Percentiles rank a stretch among this genome's conserved stretches.
Conservation (phyloP, 352 stramenopile species). For the Phytophthora uliginosa region DNA sequence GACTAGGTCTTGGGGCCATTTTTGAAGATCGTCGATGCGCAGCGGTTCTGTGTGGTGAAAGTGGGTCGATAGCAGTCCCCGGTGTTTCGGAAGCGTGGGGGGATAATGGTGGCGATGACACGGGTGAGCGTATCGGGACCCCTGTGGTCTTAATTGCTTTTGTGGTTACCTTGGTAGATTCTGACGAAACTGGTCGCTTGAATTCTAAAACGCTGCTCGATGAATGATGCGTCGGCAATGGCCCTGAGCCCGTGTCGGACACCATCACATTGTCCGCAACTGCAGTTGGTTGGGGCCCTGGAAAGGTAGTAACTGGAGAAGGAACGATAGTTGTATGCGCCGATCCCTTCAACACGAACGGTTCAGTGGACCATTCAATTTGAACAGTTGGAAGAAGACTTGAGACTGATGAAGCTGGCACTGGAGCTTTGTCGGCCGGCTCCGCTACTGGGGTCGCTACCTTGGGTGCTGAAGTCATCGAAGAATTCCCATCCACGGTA, state of each 20-base stretch:
- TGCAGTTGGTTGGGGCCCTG: not conserved
- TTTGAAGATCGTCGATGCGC: constrained; percentile 25
- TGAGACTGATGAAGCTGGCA: constrained; percentile 17
- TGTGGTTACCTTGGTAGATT: not conserved
- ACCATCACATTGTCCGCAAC: not conserved
- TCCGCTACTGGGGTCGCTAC: not conserved
- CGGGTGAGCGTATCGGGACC: not conserved
- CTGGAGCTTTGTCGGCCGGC: not conserved
- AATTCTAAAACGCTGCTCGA: not conserved
- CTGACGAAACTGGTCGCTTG: not conserved
- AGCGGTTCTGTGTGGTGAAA: constrained; percentile 18
- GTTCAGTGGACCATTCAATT: constrained; percentile 20
- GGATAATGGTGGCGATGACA: not conserved
- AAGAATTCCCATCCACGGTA: not conserved
- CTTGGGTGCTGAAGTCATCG: not conserved
- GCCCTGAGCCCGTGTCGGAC: not conserved
- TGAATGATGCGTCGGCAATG: not conserved
- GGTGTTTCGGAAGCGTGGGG: not conserved
- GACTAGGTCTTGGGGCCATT: constrained; percentile 22
- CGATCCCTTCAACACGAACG: constrained; percentile 22
- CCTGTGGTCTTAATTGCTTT: constrained; percentile 8
- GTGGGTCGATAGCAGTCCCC: constrained; percentile 11
- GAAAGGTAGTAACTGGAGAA: not conserved
- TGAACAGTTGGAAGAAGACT: constrained; percentile 31
- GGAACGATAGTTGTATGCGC: not conserved